Base-by-base conservation (phyloP, 805 yeast genomes). In the Kregervanrija fluxuum region DNA sequence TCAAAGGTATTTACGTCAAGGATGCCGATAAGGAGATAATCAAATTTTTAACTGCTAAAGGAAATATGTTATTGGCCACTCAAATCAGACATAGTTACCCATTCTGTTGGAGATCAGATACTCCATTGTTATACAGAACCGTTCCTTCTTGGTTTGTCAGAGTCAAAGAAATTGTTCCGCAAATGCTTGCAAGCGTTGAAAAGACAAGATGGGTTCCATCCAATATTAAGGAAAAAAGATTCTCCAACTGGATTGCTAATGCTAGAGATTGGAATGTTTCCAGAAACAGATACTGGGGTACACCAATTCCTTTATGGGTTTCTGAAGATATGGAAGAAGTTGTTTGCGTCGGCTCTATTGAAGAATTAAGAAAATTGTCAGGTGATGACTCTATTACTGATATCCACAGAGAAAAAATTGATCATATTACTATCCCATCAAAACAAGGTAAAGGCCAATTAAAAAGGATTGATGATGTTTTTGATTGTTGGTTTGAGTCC, bases 61-160 rank as follows among this genome's bases (percentile, higher is more conserved):
- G 95, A 42, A 77, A 82, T 53, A 54, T 93, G 33, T 71, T 93
- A 52, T 76, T 80, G 37, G 83, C 81, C 46, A 71, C 87, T 37
- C 98, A 93, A 73, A 75, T 90, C 54, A 81, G 82, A 70, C 99
- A 93, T 75, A 84, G 95, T 66, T 93, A 93, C 68, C 99, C 99
- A 59, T 93, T 93, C 84, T 93, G 99, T 73, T 93, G 99, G 99
- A 85, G 99, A 78, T 91, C 98, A 3, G 99, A 93, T 64, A 93
- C 99, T 30, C 99, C 99, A 44, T 79, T 93, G 64, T 67, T 93
- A 54, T 93, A 93, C 74, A 82, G 95, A 71, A 82, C 96, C 34
- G 97, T 93, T 54, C 99, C 99, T 42, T 91, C 98, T 32, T 93
- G 99, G 99, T 93, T 93, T 60, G 93, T 93, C 48, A 83, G 95